Base-by-base conservation (phyloP, 257 asterid genomes). In the Forsythia viridissima region DNA sequence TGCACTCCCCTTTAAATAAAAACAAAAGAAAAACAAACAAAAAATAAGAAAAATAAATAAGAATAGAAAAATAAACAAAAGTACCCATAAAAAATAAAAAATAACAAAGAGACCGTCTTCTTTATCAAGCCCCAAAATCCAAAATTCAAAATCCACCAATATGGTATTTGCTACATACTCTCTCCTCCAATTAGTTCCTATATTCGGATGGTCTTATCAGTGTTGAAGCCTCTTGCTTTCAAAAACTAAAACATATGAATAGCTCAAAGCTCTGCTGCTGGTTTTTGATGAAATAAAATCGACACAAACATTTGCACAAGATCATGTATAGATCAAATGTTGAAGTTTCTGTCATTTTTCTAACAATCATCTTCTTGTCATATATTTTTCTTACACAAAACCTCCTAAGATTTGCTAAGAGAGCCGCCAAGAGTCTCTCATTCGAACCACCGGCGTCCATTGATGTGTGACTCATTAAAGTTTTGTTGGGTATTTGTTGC, bases 121-220 rank as follows among this genome's bases (percentile, higher is more conserved):
- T 24, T 24, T 24, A 24, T 24, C 24, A 24, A 24, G 0, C 24
- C 0, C 24, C 24, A 24, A 24, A 24, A 24, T 24, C 24, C 24
- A 24, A 24, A 24, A 24, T 24, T 0, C 24, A 24, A 24, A 24
- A 24, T 24, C 0, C 24, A 24, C 93, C 87, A 93, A 80, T 70
- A 94, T 88, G 84, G 96, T 89, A 91, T 94, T 98, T n/a, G 97
- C 77, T 48, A 97, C 97, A 79, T 65, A 91, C 84, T 88, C 97
- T 83, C 77, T 88, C 84, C 99, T 90, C 99, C 99, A 94, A 69
- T 82, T 90, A 80, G 93, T 84, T 93, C 98, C 99, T 98, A 94
- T 96, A 90, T 93, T 71, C 81, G 91, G 70, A 90, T 83, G 79
- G 97, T 91, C 80, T 86, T 88, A 46, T 87, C 89, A 69, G 85